These are phyloP conservation scores for Ophiostoma ips DNA, from an alignment of 2,329 filamentous ascomycete genomes.

Conservation along the genomic window DNA sequence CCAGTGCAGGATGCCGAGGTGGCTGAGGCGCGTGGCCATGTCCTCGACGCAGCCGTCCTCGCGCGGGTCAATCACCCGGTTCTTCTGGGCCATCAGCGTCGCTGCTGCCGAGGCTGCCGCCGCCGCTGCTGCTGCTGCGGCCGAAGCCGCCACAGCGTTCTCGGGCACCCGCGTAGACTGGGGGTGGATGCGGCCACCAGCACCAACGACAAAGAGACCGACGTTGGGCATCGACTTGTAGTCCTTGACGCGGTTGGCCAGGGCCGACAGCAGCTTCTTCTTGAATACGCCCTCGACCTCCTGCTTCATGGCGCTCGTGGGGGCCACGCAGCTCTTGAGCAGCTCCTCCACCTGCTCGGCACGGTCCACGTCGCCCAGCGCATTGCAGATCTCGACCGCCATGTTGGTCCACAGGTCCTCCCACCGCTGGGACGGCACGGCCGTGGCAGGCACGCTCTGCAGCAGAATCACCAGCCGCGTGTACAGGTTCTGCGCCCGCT, in stretches of 20 bases:
- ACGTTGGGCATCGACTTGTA: slow-evolving; percentile 39
- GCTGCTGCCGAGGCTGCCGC: slow-evolving; percentile 5
- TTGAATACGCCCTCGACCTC: slow-evolving; percentile 37
- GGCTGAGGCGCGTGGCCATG: slow-evolving; percentile 64
- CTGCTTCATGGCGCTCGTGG: slow-evolving; percentile 13
- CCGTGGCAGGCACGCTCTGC: slow-evolving; percentile 32
- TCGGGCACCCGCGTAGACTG: slow-evolving; percentile 19
- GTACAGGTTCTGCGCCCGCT: slow-evolving; percentile 35
- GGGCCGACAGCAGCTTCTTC: slow-evolving; percentile 32
- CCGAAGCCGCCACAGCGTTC: slow-evolving; percentile 14
- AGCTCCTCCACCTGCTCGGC: slow-evolving; percentile 9
- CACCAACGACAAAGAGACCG: slow-evolving; percentile 40
- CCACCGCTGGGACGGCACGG: slow-evolving; percentile 33
- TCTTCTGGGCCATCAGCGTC: not conserved
- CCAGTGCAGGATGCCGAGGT: slow-evolving; percentile 80
- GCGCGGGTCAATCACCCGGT: slow-evolving; percentile 17
- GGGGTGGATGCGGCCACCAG: slow-evolving; percentile 31
- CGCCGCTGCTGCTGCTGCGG: slow-evolving; percentile 20
- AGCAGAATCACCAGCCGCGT: slow-evolving; percentile 40
- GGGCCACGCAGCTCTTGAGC: slow-evolving; percentile 6
- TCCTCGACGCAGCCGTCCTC: slow-evolving; percentile 46
- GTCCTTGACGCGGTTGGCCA: slow-evolving; percentile 36
- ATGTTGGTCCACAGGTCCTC: slow-evolving; percentile 37
- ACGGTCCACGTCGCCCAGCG: slow-evolving; percentile 12
- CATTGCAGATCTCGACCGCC: slow-evolving; percentile 46